A percentile compares a stretch with the other conserved stretches of the same genome.
These are phyloP conservation scores for Aspergillus novoparasiticus DNA, from an alignment of 2,329 filamentous ascomycete genomes.

Conservation along the genomic window DNA sequence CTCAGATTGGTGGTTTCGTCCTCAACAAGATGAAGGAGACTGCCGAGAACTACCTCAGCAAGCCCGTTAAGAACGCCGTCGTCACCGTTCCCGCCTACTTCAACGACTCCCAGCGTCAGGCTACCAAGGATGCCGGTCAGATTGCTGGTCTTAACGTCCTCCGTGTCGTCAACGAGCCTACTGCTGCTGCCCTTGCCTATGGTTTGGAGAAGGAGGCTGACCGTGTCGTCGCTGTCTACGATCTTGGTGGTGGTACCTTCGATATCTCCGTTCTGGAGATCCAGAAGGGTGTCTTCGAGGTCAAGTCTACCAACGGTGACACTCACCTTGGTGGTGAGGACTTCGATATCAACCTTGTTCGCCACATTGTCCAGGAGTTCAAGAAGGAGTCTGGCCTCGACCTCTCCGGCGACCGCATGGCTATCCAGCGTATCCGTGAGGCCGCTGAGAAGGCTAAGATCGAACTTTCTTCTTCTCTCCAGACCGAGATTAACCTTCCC, in stretches of 20 bases:
- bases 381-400: slow-evolving; percentile 95
- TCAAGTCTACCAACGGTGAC: slow-evolving; percentile 99
- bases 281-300: slow-evolving; percentile 96
- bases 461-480: slow-evolving; percentile 89
- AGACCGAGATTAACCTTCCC: slow-evolving; percentile 97
- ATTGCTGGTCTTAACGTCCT: slow-evolving; percentile 95
- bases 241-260: slow-evolving; percentile 98
- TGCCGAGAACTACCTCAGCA: slow-evolving; percentile 88
- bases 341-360: slow-evolving; percentile 93
- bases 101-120: slow-evolving; percentile 97
- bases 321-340: slow-evolving; percentile 98
- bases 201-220: slow-evolving; percentile 94
- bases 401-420: slow-evolving; percentile 90
- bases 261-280: slow-evolving; percentile 98
- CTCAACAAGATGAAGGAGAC: slow-evolving; percentile 99
- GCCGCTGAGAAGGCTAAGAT: slow-evolving; percentile 99
- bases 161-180: slow-evolving; percentile 97
- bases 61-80: slow-evolving; percentile 90
- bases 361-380: slow-evolving; percentile 91
- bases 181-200: slow-evolving; percentile 91
- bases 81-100: slow-evolving; percentile 98
- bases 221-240: slow-evolving; percentile 89
- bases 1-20: slow-evolving; percentile 96
- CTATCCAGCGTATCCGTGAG: slow-evolving; percentile 98
- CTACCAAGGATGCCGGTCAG: slow-evolving; percentile 96